phyloP scores from a whole-genome alignment of 441 rosid species.

The Erodium texanum region DNA sequence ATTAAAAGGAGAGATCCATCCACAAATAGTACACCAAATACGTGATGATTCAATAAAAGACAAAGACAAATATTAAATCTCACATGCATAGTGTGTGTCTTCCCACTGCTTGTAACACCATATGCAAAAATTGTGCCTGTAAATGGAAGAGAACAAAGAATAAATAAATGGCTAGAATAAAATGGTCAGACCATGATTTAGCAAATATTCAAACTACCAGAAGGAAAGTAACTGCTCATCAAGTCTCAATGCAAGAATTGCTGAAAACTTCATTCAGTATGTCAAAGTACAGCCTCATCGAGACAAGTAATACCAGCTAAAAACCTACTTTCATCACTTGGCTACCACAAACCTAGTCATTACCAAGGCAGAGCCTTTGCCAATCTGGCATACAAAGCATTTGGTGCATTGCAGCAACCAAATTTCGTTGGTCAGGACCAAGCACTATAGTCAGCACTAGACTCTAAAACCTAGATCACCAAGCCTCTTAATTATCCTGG shows the following conservation, averaged over 20 bases:
- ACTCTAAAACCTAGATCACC: background rate
- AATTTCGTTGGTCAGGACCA: no score
- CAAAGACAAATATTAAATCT: conserved; percentile 31
- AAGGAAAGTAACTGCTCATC: background rate
- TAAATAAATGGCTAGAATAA: conserved; percentile 14
- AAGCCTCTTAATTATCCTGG: background rate
- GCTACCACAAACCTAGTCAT: background rate
- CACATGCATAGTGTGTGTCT: conserved; percentile 99
- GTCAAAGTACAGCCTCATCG: background rate
- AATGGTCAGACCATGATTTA: conserved; percentile 8
- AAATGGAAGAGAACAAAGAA: conserved; percentile 22
- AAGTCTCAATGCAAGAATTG: conserved; percentile 10
- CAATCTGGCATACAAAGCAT: background rate
- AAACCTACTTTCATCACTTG: background rate
- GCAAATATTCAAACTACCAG: conserved; percentile 1
- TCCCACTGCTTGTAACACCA: conserved; percentile 99
- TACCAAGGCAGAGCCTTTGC: background rate
- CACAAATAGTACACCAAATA: conserved; percentile 2
- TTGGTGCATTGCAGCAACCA: conserved; percentile 1
- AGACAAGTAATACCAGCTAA: background rate
- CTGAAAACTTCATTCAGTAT: background rate
- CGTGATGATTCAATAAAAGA: conserved; percentile 7
- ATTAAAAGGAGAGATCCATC: background rate
- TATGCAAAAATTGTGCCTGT: conserved; percentile 97
- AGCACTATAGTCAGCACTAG: no score